Evolutionary conservation across 495 filamentous ascomycete genomes (phyloP).

Genomic region (Penicillium mononematosum): DNA sequence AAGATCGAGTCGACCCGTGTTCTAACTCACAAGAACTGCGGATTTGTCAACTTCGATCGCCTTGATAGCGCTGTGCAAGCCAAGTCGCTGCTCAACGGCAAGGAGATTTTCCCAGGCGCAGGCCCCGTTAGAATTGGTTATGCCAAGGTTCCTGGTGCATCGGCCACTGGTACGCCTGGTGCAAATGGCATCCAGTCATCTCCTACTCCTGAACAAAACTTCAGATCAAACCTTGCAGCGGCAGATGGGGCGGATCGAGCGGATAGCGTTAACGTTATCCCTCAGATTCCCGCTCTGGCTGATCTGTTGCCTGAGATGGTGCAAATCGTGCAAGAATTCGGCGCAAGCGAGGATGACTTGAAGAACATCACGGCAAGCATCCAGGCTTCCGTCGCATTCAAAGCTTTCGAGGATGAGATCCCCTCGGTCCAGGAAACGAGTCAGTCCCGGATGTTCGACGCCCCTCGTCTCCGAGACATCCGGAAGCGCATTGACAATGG

Average conservation of each 20-base stretch:
- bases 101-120: slow-evolving; percentile 96
- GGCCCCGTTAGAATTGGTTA: slow-evolving; percentile 95
- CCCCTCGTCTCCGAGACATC: slow-evolving; percentile 92
- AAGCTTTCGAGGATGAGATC: slow-evolving; percentile 75
- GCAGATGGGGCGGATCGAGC: slow-evolving; percentile 39
- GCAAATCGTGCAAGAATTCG: slow-evolving; percentile 84
- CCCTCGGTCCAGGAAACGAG: slow-evolving; percentile 85
- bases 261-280: slow-evolving; percentile 48
- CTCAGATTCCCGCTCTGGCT: slow-evolving; percentile 66
- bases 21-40: slow-evolving; percentile 97
- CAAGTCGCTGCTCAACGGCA: slow-evolving; percentile 82
- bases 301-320: slow-evolving; percentile 81
- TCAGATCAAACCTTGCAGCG: slow-evolving; percentile 29
- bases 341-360: slow-evolving; percentile 77
- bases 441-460: slow-evolving; percentile 89
- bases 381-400: slow-evolving; percentile 70
- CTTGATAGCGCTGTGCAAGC: slow-evolving; percentile 87
- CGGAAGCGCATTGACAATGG: slow-evolving; percentile 97
- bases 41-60: slow-evolving; percentile 95
- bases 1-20: slow-evolving; percentile 90
- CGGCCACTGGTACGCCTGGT: slow-evolving; percentile 74
- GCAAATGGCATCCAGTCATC: slow-evolving; percentile 83
- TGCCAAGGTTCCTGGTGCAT: slow-evolving; percentile 89
- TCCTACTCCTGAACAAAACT: slow-evolving; percentile 82
- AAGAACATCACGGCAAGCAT: slow-evolving; percentile 71